Evolutionary conservation across 257 asterid genomes (phyloP), one percentile per base, ranked within the genome.

Genomic region (Solanum piurae): DNA sequence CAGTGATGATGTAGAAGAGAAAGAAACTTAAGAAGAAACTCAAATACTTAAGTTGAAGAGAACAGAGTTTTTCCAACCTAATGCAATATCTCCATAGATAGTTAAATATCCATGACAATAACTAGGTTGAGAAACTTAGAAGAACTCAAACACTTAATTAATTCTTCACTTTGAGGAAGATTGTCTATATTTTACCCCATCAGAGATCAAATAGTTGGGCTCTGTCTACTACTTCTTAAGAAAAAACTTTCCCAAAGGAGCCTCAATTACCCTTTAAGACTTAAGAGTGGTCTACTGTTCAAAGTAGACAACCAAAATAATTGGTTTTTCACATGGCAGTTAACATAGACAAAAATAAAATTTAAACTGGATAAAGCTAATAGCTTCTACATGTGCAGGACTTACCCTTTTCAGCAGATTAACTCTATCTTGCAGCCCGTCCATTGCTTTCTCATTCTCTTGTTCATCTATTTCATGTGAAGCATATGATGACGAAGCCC

Each of bases 401-500:
- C 94, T 87, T 90, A 96, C 99, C 86, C 98, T 92, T 92, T 95
- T 96, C 93, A 96, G 94, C 89, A 95, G 90, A 91, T 68, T 92
- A 84, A 94, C 98, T 71, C 98, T 95, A 87, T 96, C 99, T 89
- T 95, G 96, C 87, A 95, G 90, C 73, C 99, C 98, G 87, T 92
- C 98, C 66, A 94, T 40, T 29, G 96, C 97, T 84, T 89, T 92
- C 44, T 96, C 98, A 88, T 95, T 96, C 92, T 96, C 98, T 73
- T 94, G 98, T 91, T 96, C 99, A 86, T 93, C 97, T 91, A 96
- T 95, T 92, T 96, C 98, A 86, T 95, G 97, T 86, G 97, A 92
- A 89, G 95, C 89, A 89, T 92, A 96, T 83, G 98, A 93, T 1
- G 97, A 91, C 3, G 97, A 93, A 88, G 98, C 96, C 91, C 98